Evolutionary conservation across 805 yeast species (phyloP), one percentile per base, ranked within the genome.

Genomic region (Blastobotrys chiropterorum): DNA sequence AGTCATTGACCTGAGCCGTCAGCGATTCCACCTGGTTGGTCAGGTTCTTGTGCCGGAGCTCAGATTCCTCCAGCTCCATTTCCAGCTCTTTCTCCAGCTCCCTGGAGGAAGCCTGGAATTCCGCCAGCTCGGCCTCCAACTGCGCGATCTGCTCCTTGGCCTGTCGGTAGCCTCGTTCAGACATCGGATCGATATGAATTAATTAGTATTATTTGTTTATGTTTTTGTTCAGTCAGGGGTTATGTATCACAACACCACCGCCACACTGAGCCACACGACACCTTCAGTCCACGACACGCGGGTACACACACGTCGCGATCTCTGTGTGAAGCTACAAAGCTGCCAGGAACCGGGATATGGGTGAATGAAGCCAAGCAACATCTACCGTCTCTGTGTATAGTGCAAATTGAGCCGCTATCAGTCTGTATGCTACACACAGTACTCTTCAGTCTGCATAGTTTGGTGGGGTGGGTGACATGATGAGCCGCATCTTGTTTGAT

Each of bases 51-150:
- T 61, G 62, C 44, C 56, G 53, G 41, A 53, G 55, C 19, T 71
- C 72, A 19, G 69, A 52, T 20, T 62, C 69, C n/a, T 58, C 68
- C 38, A 72, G 60, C 53, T 76, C 79, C 50, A 66, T 64, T 59
- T 75, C 80, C 34, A 75, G 61, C 49, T 74, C 79, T 40, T 62
- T 63, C 57, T 75, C 79, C 39, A 75, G 62, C 55, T 75, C 80
- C 46, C 67, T 63, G 44, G 76, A 71, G 3, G 77, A 71, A 19
- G 60, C 64, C 52, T 72, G 73, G 52, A 75, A 73, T 56, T 75
- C 79, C 17, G 60, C 64, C 16, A 76, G 59, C 56, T 74, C 78
- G 4, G 56, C 56, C 57, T 72, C 76, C 13, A 75, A 64, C 56
- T 70, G 71, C 26, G 64, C 66, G 16, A 74, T 68, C 46, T 73